Percentiles rank a stretch among this genome's conserved stretches.
Evolutionary conservation across 176 grass and related monocot species (phyloP).

Genomic region (Bonia amplexicaulis): DNA sequence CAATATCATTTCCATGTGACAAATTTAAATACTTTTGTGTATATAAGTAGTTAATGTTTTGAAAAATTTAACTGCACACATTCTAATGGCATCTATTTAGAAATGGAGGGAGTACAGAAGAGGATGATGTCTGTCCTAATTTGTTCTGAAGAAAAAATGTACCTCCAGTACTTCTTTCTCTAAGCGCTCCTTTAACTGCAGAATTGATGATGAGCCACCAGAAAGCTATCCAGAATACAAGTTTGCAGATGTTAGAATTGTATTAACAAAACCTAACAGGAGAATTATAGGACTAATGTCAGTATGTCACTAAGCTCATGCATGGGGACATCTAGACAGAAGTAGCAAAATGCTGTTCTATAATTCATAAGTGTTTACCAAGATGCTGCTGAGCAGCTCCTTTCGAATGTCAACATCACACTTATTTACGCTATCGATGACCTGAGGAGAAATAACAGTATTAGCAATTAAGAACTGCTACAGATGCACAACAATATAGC

Average conservation of each 20-base stretch:
- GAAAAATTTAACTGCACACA: not conserved
- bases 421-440: conserved; percentile 95
- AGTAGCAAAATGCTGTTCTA: not conserved
- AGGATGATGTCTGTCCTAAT: not conserved
- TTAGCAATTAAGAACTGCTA: conserved; percentile 18
- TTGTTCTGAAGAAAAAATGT: not conserved
- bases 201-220: conserved; percentile 91
- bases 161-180: conserved; percentile 99
- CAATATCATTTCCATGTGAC: not conserved
- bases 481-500: not conserved
- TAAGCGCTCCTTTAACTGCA: conserved; percentile 93
- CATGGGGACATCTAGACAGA: not conserved
- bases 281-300: not conserved
- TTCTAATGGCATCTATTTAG: not conserved
- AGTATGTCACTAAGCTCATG: not conserved
- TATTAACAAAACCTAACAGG: not conserved
- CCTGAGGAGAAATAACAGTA: conserved; percentile 48
- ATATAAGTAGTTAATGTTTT: not conserved
- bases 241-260: conserved; percentile 23
- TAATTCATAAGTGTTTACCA: conserved; percentile 59
- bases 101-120: not conserved
- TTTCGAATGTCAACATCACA: conserved; percentile 93
- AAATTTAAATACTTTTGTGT: not conserved
- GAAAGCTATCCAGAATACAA: conserved; percentile 65
- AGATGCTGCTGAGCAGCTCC: conserved; percentile 89